Percentiles rank a stretch among this genome's conserved stretches.
phyloP scores from a whole-genome alignment of 768 basidiomycete species.

The Panaeolus cyanescens region DNA sequence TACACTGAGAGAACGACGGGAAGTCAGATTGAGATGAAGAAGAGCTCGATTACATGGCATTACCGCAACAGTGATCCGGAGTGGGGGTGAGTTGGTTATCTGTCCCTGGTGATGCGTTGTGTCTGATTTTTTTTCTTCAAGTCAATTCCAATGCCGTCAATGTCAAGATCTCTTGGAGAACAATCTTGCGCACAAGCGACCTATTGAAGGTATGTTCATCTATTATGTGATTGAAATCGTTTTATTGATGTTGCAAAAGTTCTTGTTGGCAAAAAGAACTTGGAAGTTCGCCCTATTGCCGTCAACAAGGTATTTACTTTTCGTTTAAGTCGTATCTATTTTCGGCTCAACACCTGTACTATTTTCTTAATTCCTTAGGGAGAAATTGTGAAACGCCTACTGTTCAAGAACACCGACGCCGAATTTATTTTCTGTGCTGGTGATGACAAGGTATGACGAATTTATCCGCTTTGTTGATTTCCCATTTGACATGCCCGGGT shows the following conservation, averaged over 20 bases:
- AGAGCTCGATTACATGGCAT: constrained; percentile 98
- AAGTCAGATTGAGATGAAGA: constrained; percentile 96
- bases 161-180: constrained; percentile 96
- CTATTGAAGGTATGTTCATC: constrained; percentile 76
- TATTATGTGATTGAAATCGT: background rate
- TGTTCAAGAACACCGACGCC: constrained; percentile 91
- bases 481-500: constrained; percentile 1
- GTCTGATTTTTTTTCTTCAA: constrained; percentile 24
- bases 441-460: constrained; percentile 80
- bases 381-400: constrained; percentile 93
- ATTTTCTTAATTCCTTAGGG: constrained; percentile 54
- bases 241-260: constrained; percentile 43
- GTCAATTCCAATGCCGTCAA: constrained; percentile 93
- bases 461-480: background rate
- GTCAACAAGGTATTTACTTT: constrained; percentile 74
- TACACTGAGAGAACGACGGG: constrained; percentile 97
- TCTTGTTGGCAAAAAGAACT: constrained; percentile 96
- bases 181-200: constrained; percentile 88
- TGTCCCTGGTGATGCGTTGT: background rate
- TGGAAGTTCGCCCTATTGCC: constrained; percentile 93
- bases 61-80: constrained; percentile 92
- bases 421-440: constrained; percentile 98
- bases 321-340: background rate
- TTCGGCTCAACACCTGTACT: background rate
- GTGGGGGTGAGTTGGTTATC: constrained; percentile 72